Base-by-base conservation (phyloP, 2,329 filamentous ascomycete species). In the Cercospora sojina region DNA sequence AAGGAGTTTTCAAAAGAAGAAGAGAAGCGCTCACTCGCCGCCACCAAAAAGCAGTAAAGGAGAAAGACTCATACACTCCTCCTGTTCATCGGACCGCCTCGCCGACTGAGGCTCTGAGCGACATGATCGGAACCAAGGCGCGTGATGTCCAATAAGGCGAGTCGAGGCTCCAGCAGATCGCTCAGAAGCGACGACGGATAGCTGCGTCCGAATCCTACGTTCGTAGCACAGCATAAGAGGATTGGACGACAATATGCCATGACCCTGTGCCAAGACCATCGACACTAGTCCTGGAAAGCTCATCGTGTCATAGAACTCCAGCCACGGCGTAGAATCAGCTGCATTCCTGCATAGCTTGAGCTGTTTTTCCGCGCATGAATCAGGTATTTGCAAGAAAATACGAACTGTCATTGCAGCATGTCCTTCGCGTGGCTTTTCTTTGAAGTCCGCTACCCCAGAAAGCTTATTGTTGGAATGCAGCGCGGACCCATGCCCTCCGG, bases 401-500 rank as follows among this genome's bases (percentile, higher is more conserved):
- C 58, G 20, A 25, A 49, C 35, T 31, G 38, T 60, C 27, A 31
- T 13, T 31, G 13, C 31, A 41, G n/a, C 56, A 23, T 25, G 10
- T 13, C 20, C 31, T 23, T 35, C 18, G 31, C 56, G 35, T 59
- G 31, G 20, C 8, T 13, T 13, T 41, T 27, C 18, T 43, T 49
- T 27, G 58, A 60, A 12, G 27, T 57, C 38, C 58, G 25, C 20
- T 60, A 60, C 51, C 59, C 59, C 47, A 56, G 53, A 65, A 65
- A 60, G 58, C 59, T 65, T 55, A 51, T 32, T 23, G 49, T 65
- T 38, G 31, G 31, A 51, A 51, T 23, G 41, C 53, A 38, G 12
- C 32, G 25, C 64, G 64, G 64, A 62, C 58, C 59, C 35, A 59
- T 32, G 25, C 47, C 23, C 64, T 65, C 64, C 64, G 64, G 23